Evolutionary conservation across 2,329 filamentous ascomycete species (phyloP).

Genomic region (Alternaria rosae): DNA sequence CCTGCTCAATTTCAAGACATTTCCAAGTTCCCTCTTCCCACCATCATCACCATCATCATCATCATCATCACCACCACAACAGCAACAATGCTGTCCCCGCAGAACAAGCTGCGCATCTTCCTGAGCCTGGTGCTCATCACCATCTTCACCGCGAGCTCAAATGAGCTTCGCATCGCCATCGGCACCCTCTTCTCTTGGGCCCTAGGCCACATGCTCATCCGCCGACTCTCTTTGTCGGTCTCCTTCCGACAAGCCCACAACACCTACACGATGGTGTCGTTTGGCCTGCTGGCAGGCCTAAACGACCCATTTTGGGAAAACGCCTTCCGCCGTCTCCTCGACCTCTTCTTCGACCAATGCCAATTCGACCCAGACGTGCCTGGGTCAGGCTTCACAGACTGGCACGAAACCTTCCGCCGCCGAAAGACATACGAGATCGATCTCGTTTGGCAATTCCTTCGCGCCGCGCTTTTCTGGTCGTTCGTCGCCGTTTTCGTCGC

Average conservation of each 20-base stretch:
- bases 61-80: constrained; percentile 1
- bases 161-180: constrained; percentile 12
- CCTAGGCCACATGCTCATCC: constrained; percentile 10
- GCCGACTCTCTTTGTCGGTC: not conserved
- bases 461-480: not conserved
- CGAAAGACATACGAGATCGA: constrained; percentile 6
- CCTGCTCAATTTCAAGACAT: not conserved
- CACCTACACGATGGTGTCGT: constrained; percentile 12
- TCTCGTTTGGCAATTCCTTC: not conserved
- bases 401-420: constrained; percentile 10
- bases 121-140: constrained; percentile 14
- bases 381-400: constrained; percentile 18
- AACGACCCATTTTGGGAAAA: constrained; percentile 20
- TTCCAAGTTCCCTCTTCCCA: not conserved
- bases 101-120: constrained; percentile 4
- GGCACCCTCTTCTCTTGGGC: constrained; percentile 13
- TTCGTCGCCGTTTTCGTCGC: not conserved
- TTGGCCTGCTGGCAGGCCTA: constrained; percentile 13
- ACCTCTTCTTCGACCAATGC: constrained; percentile 9
- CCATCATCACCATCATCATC: not conserved
- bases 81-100: constrained; percentile 11
- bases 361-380: constrained; percentile 9
- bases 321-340: constrained; percentile 10
- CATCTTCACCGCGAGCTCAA: constrained; percentile 10
- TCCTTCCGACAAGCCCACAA: constrained; percentile 1